A percentile compares a stretch with the other conserved stretches of the same genome.
Conservation (phyloP, 164 flowering plant species). For the Umbilicus rupestris region DNA sequence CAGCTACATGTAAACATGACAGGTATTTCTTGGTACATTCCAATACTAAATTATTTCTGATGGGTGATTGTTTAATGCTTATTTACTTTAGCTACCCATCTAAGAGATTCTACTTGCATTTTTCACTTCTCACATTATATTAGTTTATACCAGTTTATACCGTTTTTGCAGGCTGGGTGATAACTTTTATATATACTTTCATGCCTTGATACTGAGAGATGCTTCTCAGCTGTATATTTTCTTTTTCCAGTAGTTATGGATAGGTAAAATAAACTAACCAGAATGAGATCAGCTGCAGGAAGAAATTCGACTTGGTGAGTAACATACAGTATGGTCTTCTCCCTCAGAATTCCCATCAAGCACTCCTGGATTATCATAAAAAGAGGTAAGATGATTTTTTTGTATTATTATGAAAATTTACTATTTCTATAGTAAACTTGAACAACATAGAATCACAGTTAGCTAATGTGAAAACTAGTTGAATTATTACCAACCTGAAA, state of each 20-base stretch:
- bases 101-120: background rate
- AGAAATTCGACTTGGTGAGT: constrained; percentile 99
- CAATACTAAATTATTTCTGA: background rate
- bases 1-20: background rate
- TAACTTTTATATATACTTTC: background rate
- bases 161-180: too few species aligned
- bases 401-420: background rate
- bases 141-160: too few species aligned
- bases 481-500: constrained; percentile 49
- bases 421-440: background rate
- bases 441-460: background rate
- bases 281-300: constrained; percentile 88
- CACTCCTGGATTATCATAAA: constrained; percentile 51
- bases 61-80: background rate
- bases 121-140: too few species aligned
- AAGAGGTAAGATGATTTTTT: background rate
- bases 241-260: background rate
- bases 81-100: background rate
- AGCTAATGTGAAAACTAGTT: background rate
- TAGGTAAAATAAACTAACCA: constrained; percentile 36
- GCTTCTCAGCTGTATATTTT: background rate
- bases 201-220: background rate
- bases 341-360: constrained; percentile 74
- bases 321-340: constrained; percentile 74
- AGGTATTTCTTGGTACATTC: background rate